Evolutionary conservation across 78 protist species (phyloP), one percentile per base, ranked within the genome.

Genomic region (Neovahlkampfia damariscottae): DNA sequence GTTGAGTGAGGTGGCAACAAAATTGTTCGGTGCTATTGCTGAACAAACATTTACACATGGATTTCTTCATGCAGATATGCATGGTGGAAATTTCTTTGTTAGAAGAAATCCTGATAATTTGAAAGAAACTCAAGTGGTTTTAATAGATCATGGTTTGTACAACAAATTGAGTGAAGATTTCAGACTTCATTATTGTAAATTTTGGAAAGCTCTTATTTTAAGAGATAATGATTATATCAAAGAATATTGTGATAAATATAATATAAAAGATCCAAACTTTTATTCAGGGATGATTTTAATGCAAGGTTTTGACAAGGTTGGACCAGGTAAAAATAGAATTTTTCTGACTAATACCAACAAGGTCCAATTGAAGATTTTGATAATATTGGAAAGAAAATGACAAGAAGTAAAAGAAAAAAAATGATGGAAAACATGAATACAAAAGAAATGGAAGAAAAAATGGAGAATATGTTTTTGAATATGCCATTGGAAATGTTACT

Each of bases 111-210:
- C 38, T 5, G 31, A n/a, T n/a, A 19, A 78, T 29, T 10, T 32
- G 10, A 62, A 73, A 10, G 71, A 67, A 58, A 82, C 82, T 1
- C 79, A 78, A 29, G 31, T 86, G 35, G 89, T 86, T 0, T 38
- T 86, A 19, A 62, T 86, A 10, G 89, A 86, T 74, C 89, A 86
- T 35, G 89, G 89, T 4, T 36, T 86, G 0, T 86, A 79, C 50
- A 76, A 66, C 27, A 30, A 86, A 10, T 74, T 86, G 5, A 77
- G 76, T 29, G 83, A 86, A 50, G 62, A 50, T 19, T 50, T 50
- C 19, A 50, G 62, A 19, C 34, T 50, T 50, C 19, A 19, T 19
- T 50, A 50, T 50, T 50, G 62, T 50, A 50, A 19, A 50, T 50
- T 50, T n/a, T 50, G 62, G 62, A 50, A 50, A 19, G 62, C 62